A percentile compares a stretch with the other conserved stretches of the same genome.
Evolutionary conservation across 495 filamentous ascomycete species (phyloP).

Genomic region (Xylaria flabelliformis): DNA sequence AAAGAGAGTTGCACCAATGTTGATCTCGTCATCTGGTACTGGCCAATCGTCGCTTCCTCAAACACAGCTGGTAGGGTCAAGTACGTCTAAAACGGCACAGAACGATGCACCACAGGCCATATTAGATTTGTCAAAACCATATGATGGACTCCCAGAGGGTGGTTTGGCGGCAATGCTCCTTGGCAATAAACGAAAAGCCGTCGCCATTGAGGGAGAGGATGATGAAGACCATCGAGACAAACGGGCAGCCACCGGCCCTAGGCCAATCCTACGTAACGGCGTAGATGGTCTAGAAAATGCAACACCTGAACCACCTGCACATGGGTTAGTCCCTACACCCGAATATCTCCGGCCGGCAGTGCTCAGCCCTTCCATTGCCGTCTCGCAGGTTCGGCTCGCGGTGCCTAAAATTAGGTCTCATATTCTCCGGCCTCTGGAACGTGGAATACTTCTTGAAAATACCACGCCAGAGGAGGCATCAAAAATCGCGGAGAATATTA

Average conservation of each 20-base stretch:
- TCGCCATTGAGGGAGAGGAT: constrained; percentile 68
- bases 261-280: constrained; percentile 76
- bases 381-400: constrained; percentile 87
- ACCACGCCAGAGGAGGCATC: constrained; percentile 62
- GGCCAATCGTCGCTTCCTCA: constrained; percentile 88
- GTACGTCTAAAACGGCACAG: constrained; percentile 62
- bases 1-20: constrained; percentile 89
- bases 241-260: constrained; percentile 69
- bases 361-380: constrained; percentile 74
- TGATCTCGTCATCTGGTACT: constrained; percentile 84
- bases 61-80: constrained; percentile 77
- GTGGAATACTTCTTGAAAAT: constrained; percentile 52
- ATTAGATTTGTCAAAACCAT: constrained; percentile 91
- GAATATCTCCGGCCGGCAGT: constrained; percentile 90
- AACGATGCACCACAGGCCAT: constrained; percentile 82
- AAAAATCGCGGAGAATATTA: constrained; percentile 63
- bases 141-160: constrained; percentile 90
- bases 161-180: constrained; percentile 84
- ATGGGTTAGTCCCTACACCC: constrained; percentile 75
- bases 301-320: constrained; percentile 55
- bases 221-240: constrained; percentile 68
- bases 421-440: constrained; percentile 72
- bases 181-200: constrained; percentile 89
- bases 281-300: constrained; percentile 77
- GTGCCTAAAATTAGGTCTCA: constrained; percentile 86